Conservation (phyloP, 768 basidiomycete species). For the Phlegmacium glaucopus region DNA sequence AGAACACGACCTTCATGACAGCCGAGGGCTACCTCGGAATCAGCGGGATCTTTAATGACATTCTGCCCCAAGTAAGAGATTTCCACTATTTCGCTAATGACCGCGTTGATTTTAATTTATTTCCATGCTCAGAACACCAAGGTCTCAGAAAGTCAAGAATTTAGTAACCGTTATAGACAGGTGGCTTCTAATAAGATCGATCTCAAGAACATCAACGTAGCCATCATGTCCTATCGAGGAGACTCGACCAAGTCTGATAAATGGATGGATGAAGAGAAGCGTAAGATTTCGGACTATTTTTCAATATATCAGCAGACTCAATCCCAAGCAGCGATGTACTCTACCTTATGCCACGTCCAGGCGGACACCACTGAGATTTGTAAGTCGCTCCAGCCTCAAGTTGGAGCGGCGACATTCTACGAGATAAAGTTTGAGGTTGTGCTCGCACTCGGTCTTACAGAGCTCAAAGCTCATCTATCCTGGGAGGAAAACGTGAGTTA, state of each 20-base stretch:
- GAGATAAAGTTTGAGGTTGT: constrained; percentile 31
- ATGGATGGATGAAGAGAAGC: constrained; percentile 15
- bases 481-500: constrained; percentile 47
- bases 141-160: constrained; percentile 39
- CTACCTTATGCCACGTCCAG: constrained; percentile 18
- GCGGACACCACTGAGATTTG: constrained; percentile 15
- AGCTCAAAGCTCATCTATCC: constrained; percentile 42
- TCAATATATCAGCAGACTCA: background rate
- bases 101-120: background rate
- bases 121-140: constrained; percentile 27
- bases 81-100: background rate
- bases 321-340: background rate
- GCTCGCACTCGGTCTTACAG: constrained; percentile 45
- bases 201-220: constrained; percentile 8
- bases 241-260: constrained; percentile 6
- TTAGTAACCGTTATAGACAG: too few species aligned
- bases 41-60: constrained; percentile 31
- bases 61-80: constrained; percentile 32
- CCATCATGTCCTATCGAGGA: constrained; percentile 22
- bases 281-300: constrained; percentile 5
- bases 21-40: constrained; percentile 30
- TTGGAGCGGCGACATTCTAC: constrained; percentile 15
- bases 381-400: background rate
- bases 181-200: background rate
- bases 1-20: constrained; percentile 21